Conservation (phyloP, 768 basidiomycete species). For the Calocybe gangraenosa region DNA sequence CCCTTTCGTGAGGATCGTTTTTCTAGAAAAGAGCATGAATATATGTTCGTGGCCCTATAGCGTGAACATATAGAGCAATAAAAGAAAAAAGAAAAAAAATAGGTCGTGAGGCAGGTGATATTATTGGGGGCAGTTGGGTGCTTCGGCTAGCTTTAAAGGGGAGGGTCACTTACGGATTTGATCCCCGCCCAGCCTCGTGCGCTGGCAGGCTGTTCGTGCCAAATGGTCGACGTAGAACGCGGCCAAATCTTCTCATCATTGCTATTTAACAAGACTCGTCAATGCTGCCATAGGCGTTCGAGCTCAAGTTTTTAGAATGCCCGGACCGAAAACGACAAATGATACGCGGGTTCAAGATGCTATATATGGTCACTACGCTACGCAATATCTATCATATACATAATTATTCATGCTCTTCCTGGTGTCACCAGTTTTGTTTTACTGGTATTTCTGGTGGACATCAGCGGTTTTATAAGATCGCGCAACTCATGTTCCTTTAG, state of each 20-base stretch:
- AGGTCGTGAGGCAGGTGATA: not conserved
- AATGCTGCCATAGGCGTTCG: no score
- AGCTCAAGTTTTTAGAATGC: no score
- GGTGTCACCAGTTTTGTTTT: no score
- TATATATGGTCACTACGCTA: no score
- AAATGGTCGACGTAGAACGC: no score
- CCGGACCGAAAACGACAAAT: no score
- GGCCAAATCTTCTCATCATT: no score
- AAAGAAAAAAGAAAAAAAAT: not conserved
- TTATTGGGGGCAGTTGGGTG: constrained; percentile 1
- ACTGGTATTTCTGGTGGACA: no score
- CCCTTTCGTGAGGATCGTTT: constrained; percentile 46
- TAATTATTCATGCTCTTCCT: no score
- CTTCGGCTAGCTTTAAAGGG: constrained; percentile 7
- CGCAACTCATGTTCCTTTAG: constrained; percentile 31
- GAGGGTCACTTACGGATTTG: constrained; percentile 15
- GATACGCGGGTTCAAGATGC: not conserved
- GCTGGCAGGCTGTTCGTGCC: constrained; percentile 8
- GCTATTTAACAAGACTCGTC: no score
- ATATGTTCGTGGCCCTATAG: constrained; percentile 4
- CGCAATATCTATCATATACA: no score
- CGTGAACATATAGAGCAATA: constrained; percentile 7
- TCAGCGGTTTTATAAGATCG: no score
- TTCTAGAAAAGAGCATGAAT: constrained; percentile 48
- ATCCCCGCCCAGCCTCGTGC: constrained; percentile 13